Conservation (phyloP, 352 stramenopile species). For the Blastocystis sp. region DNA sequence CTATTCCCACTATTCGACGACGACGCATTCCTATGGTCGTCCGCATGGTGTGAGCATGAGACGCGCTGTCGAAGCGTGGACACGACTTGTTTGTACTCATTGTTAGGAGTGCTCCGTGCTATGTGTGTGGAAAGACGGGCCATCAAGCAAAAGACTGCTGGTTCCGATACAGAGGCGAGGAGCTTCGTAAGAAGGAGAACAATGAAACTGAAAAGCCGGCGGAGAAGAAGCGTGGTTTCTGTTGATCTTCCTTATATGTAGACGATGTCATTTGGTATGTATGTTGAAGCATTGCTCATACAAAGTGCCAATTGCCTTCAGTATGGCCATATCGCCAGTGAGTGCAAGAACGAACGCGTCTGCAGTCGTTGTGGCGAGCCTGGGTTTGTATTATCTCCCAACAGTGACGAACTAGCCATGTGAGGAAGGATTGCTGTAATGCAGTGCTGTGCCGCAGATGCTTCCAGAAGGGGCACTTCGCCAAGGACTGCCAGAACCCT, state of each 20-base stretch:
- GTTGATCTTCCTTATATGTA: neutral
- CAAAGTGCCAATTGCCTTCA: slow-evolving; percentile 43
- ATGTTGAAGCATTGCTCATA: neutral
- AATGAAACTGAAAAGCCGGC: neutral
- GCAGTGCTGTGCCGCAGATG: slow-evolving; percentile 35
- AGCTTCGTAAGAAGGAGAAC: neutral
- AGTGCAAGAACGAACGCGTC: slow-evolving; percentile 3
- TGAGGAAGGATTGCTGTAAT: slow-evolving; percentile 15
- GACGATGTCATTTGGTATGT: slow-evolving; percentile 21
- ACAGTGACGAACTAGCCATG: slow-evolving; percentile 1
- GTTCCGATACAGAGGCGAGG: neutral
- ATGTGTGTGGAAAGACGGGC: slow-evolving; percentile 26
- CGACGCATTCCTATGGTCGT: neutral
- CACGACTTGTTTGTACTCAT: neutral
- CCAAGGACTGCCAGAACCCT: slow-evolving; percentile 43
- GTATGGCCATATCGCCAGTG: slow-evolving; percentile 15
- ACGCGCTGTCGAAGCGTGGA: neutral
- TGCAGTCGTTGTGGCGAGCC: slow-evolving; percentile 39
- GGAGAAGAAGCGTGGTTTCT: neutral
- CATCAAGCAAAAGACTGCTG: slow-evolving; percentile 26
- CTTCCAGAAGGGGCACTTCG: slow-evolving; percentile 45
- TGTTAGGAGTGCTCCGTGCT: neutral
- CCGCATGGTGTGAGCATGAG: neutral
- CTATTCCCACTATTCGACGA: neutral
- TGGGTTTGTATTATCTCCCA: neutral